Percentiles rank a stretch among this genome's conserved stretches.
Conservation (phyloP, 257 asterid genomes). For the Echites panduratus region DNA sequence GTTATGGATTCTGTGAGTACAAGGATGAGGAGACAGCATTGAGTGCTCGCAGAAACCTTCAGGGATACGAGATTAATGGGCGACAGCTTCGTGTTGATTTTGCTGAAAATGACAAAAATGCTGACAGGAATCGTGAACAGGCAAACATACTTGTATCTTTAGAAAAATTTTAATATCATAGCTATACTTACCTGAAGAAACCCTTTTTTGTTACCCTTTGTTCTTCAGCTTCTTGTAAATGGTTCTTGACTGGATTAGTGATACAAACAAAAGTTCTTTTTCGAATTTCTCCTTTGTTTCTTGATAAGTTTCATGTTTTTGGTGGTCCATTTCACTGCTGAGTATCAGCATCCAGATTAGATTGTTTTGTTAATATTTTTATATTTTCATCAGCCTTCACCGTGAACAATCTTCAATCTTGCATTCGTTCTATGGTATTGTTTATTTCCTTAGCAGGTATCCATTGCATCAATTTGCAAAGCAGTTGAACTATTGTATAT, state of each 20-base stretch:
- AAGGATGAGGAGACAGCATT: constrained; percentile 93
- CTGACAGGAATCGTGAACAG: constrained; percentile 74
- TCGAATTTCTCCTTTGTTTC: not conserved
- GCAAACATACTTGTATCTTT: constrained; percentile 31
- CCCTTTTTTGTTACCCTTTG: not conserved
- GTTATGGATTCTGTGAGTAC: constrained; percentile 96
- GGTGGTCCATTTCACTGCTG: not conserved
- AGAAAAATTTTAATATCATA: not conserved
- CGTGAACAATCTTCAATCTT: not conserved
- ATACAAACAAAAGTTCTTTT: not conserved
- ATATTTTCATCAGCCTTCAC: not conserved
- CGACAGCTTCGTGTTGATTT: constrained; percentile 94
- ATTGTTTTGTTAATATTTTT: not conserved
- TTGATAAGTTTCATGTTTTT: not conserved
- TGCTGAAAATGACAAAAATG: constrained; percentile 88
- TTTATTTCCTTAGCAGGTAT: not conserved
- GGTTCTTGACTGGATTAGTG: not conserved
- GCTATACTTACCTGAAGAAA: not conserved
- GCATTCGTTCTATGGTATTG: not conserved
- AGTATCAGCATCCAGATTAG: not conserved
- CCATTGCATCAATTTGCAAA: not conserved
- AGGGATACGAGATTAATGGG: constrained; percentile 85
- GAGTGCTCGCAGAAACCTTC: constrained; percentile 96
- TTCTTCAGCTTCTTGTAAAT: constrained; percentile 1
- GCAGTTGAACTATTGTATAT: not conserved